A percentile compares a stretch with the other conserved stretches of the same genome.
These are phyloP conservation scores for Clitoria ternatea DNA, from an alignment of 306 rosid species.

Conservation along the genomic window DNA sequence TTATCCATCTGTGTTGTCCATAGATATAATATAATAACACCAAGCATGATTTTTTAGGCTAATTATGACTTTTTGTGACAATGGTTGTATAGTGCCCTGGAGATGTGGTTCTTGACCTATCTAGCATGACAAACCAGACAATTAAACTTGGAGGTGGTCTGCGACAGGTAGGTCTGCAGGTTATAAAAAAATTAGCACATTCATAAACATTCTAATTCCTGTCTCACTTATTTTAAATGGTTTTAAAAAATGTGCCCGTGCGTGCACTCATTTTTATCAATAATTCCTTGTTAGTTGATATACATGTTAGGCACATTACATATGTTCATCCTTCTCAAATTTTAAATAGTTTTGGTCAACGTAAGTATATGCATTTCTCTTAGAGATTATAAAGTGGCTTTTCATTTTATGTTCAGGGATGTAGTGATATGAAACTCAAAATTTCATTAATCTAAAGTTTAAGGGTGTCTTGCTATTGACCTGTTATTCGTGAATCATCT, in stretches of 20 bases:
- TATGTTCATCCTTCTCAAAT: neutral
- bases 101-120: conserved; percentile 80
- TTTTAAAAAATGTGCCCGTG: neutral
- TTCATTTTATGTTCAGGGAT: neutral
- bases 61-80: neutral
- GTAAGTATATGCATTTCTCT: neutral
- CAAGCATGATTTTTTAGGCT: neutral
- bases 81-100: conserved; percentile 66
- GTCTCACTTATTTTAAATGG: neutral
- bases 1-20: neutral
- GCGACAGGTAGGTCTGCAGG: conserved; percentile 50
- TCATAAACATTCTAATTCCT: neutral
- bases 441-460: neutral
- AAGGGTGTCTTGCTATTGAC: neutral
- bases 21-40: neutral
- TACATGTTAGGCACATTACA: neutral
- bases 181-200: neutral
- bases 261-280: neutral
- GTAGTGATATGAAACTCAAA: neutral
- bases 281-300: neutral
- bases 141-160: conserved; percentile 93
- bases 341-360: neutral
- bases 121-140: conserved; percentile 72
- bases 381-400: neutral
- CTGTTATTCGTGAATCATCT: neutral